These are phyloP conservation scores for Scedosporium apiospermum DNA, from an alignment of 2,329 filamentous ascomycete species.

Conservation along the genomic window DNA sequence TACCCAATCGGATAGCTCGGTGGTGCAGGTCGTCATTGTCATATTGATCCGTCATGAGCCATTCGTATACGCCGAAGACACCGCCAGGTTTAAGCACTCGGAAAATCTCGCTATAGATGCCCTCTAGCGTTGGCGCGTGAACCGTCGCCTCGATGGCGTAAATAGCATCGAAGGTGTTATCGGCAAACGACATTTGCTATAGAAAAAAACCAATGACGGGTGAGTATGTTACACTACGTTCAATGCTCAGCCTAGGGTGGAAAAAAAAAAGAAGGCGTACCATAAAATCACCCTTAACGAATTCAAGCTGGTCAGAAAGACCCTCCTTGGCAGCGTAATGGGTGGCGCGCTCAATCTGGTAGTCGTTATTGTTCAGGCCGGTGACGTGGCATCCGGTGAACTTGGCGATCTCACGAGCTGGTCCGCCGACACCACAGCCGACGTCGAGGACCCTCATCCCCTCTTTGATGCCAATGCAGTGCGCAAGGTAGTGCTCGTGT, in stretches of 20 bases:
- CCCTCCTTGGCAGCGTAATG: conserved; percentile 75
- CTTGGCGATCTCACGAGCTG: conserved; percentile 90
- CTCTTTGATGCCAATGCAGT: conserved; percentile 76
- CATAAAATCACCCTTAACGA: conserved; percentile 97
- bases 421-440: conserved; percentile 92
- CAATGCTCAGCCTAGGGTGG: not conserved
- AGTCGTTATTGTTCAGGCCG: conserved; percentile 98
- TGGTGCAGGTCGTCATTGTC: conserved; percentile 82
- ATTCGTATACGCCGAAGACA: conserved; percentile 95
- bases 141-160: conserved; percentile 97
- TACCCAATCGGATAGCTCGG: conserved; percentile 83
- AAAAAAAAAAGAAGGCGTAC: conserved; percentile 21
- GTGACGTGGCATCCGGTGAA: conserved; percentile 85
- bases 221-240: not conserved
- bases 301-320: conserved; percentile 68
- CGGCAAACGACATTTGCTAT: conserved; percentile 87
- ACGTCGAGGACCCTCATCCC: conserved; percentile 90
- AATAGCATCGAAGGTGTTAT: conserved; percentile 86
- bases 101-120: conserved; percentile 91
- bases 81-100: conserved; percentile 93
- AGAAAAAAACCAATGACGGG: not conserved
- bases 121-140: conserved; percentile 82
- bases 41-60: conserved; percentile 96
- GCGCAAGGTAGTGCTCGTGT: conserved; percentile 95
- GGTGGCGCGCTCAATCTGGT: conserved; percentile 93